phyloP scores from a whole-genome alignment of 805 yeast genomes.

The Kluyveromyces nonfermentans region DNA sequence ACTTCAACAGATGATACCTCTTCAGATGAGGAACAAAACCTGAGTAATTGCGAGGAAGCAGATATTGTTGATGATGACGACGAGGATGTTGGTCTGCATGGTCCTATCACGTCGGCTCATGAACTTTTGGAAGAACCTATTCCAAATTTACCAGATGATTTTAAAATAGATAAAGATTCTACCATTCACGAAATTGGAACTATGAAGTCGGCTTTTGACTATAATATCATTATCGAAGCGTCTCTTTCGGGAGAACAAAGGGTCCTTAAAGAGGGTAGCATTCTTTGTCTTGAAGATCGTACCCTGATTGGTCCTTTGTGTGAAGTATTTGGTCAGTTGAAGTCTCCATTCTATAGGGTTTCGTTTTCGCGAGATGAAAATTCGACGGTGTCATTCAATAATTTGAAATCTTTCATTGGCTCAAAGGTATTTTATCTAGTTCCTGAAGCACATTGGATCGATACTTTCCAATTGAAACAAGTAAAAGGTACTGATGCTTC shows the following conservation, averaged over 20 bases:
- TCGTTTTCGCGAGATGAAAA: slow-evolving; percentile 30
- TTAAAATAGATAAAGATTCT: slow-evolving; percentile 46
- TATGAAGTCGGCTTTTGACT: slow-evolving; percentile 59
- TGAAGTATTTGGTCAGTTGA: slow-evolving; percentile 85
- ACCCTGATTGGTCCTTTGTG: slow-evolving; percentile 65
- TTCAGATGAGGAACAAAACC: slow-evolving; percentile 10
- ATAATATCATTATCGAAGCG: slow-evolving; percentile 64
- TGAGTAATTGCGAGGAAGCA: slow-evolving; percentile 11
- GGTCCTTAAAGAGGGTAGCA: slow-evolving; percentile 69
- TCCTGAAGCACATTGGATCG: slow-evolving; percentile 67
- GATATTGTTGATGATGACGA: slow-evolving; percentile 31
- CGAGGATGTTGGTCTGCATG: slow-evolving; percentile 38
- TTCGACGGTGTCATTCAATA: slow-evolving; percentile 38
- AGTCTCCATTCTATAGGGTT: slow-evolving; percentile 72
- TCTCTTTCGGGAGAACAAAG: slow-evolving; percentile 72
- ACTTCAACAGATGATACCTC: neutral
- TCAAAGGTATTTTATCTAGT: slow-evolving; percentile 65
- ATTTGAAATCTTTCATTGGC: slow-evolving; percentile 42
- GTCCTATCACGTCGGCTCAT: slow-evolving; percentile 71
- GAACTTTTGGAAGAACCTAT: slow-evolving; percentile 65
- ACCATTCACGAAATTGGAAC: slow-evolving; percentile 67
- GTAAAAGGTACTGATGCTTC: slow-evolving; percentile 91
- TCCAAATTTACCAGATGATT: slow-evolving; percentile 58
- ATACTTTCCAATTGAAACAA: slow-evolving; percentile 61
- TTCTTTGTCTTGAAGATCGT: slow-evolving; percentile 68